Evolutionary conservation across 2,329 filamentous ascomycete species (phyloP).

Genomic region (Aspergillus terreus): DNA sequence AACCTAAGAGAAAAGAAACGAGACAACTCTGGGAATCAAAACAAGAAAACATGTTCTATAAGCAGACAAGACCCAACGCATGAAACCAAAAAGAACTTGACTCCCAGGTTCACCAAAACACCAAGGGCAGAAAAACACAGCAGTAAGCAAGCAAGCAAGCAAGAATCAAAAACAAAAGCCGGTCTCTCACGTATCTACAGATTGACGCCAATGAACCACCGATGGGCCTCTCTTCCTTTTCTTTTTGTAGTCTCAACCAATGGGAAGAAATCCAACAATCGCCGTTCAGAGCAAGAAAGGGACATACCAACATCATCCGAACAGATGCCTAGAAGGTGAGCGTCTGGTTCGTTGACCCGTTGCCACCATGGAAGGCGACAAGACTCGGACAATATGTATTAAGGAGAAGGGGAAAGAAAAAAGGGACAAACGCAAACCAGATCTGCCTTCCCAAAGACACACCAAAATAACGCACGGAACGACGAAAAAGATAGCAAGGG

Average conservation of each 20-base stretch:
- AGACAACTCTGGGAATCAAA: constrained; percentile 15
- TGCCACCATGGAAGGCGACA: neutral
- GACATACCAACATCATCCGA: no score
- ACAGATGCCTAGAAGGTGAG: no score
- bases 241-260: neutral
- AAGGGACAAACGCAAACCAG: neutral
- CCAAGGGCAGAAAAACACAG: constrained; percentile 9
- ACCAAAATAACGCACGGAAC: neutral
- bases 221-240: neutral
- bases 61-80: constrained; percentile 17
- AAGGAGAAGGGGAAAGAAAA: neutral
- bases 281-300: no score
- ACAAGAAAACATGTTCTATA: constrained; percentile 21
- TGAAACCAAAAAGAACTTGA: constrained; percentile 7
- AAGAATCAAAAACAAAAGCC: constrained; percentile 10
- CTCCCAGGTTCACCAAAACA: constrained; percentile 14
- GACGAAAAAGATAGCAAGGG: constrained; percentile 10
- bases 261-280: no score
- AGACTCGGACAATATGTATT: neutral
- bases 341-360: no score
- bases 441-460: neutral
- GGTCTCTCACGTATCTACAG: constrained; percentile 13
- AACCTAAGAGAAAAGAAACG: constrained; percentile 9
- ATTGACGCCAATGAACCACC: constrained; percentile 11
- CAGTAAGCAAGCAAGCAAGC: constrained; percentile 7